These are phyloP conservation scores for Chrysosporium keratinophilum DNA, from an alignment of 2,329 filamentous ascomycete genomes.

Conservation along the genomic window DNA sequence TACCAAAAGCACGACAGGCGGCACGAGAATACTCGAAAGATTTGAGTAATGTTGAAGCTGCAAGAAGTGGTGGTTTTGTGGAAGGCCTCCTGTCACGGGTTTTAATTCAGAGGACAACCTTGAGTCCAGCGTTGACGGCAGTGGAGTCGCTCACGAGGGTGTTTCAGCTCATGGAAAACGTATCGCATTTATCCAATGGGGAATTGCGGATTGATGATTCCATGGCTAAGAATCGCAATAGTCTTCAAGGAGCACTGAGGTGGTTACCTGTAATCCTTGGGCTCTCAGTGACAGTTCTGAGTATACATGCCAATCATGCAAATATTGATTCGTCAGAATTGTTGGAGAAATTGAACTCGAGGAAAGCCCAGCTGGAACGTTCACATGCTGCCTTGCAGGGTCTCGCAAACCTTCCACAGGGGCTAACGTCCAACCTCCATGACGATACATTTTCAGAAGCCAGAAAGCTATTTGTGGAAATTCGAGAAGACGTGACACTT, in stretches of 20 bases:
- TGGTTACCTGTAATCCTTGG: slow-evolving; percentile 64
- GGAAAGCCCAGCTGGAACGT: slow-evolving; percentile 41
- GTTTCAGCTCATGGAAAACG: slow-evolving; percentile 25
- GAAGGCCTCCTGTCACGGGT: slow-evolving; percentile 63
- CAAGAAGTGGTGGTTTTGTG: slow-evolving; percentile 69
- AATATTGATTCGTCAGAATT: slow-evolving; percentile 40
- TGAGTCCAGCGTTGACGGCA: slow-evolving; percentile 26
- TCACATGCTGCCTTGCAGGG: slow-evolving; percentile 36
- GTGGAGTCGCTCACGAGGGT: slow-evolving; percentile 25
- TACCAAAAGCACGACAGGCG: slow-evolving; percentile 56
- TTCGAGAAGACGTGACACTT: slow-evolving; percentile 36
- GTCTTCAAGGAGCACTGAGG: slow-evolving; percentile 25
- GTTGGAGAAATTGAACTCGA: slow-evolving; percentile 40
- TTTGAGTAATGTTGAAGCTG: slow-evolving; percentile 67
- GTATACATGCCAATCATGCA: slow-evolving; percentile 57
- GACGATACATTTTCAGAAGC: slow-evolving; percentile 24
- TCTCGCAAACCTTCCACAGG: slow-evolving; percentile 43
- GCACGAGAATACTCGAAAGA: slow-evolving; percentile 71
- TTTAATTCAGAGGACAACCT: slow-evolving; percentile 31
- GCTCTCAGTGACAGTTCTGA: slow-evolving; percentile 52
- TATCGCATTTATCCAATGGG: slow-evolving; percentile 23
- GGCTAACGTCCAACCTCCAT: slow-evolving; percentile 34
- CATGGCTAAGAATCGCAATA: slow-evolving; percentile 13
- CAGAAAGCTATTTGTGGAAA: slow-evolving; percentile 20
- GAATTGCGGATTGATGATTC: slow-evolving; percentile 21